Evolutionary conservation across 805 yeast species (phyloP), one percentile per base, ranked within the genome.

Genomic region (Pichia scutulata): DNA sequence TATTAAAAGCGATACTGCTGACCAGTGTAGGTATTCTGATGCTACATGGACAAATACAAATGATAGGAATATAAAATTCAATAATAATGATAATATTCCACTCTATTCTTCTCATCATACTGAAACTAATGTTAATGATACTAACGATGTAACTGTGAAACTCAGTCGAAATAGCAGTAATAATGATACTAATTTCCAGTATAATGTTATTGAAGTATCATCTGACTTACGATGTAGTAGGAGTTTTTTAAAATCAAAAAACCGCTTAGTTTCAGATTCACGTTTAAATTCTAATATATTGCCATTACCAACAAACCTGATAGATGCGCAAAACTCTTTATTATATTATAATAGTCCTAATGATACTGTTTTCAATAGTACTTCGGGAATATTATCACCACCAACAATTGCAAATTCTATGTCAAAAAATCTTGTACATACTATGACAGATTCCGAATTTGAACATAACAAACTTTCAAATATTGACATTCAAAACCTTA

Each of bases 21-120:
- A 64, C 45, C 51, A 61, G 2, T 68, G 71, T 50, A 47, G 54
- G 4, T 68, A 68, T 46, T 60, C 61, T 28, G 68, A 62, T 33
- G 64, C 67, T 3, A 42, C 55, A 13, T 66, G 68, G 69, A 59
- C 60, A 4, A 55, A 57, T 47, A 46, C 57, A n/a, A 57, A 51
- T 40, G 18, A 42, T 4, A 18, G 52, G 43, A 18, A 22, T 19
- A 23, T 21, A 2, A 25, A 43, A 3, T 25, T 30, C 30, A 36
- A 19, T 9, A 18, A 37, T 6, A 22, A 46, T n/a, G 21, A 33
- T 10, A n/a, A 33, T 16, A 4, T 33, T 33, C 3, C 18, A n/a
- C 19, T n/a, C n/a, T 14, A 18, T n/a, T 2, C 7, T 9, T 33
- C 7, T 22, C 49, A 16, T 6, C 14, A 23, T 10, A 21, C 4